Percentiles rank a stretch among this genome's conserved stretches.
Evolutionary conservation across 306 rosid species (phyloP).

Genomic region (Dalbergia oliveri): DNA sequence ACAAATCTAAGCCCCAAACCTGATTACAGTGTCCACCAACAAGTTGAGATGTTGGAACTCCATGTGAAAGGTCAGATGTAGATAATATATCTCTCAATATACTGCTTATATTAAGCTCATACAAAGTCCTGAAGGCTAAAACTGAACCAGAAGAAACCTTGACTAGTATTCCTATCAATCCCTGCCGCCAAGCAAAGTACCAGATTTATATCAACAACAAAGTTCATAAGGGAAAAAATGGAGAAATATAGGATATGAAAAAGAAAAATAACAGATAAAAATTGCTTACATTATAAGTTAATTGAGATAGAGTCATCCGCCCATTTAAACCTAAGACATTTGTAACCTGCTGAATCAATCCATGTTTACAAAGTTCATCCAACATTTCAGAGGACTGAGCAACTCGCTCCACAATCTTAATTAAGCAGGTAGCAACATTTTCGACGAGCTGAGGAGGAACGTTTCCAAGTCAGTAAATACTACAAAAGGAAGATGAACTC

Average conservation of each 20-base stretch:
- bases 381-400: constrained; percentile 73
- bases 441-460: constrained; percentile 81
- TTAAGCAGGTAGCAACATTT: constrained; percentile 83
- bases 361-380: constrained; percentile 90
- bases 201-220: constrained; percentile 42
- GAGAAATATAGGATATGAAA: constrained; percentile 23
- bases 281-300: constrained; percentile 71
- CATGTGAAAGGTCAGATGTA: constrained; percentile 71
- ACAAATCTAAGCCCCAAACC: constrained; percentile 60
- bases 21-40: constrained; percentile 81
- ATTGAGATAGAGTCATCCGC: constrained; percentile 67
- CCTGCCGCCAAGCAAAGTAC: constrained; percentile 63
- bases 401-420: constrained; percentile 78
- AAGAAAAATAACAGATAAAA: constrained; percentile 12
- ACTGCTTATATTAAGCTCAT: constrained; percentile 83
- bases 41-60: constrained; percentile 70
- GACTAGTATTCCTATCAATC: constrained; percentile 85
- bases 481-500: constrained; percentile 24
- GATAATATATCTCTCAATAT: constrained; percentile 77
- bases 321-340: constrained; percentile 74
- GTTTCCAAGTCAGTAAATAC: constrained; percentile 40
- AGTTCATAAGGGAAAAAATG: constrained; percentile 38
- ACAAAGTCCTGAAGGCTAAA: constrained; percentile 77
- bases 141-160: constrained; percentile 86
- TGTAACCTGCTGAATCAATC: constrained; percentile 75